Base-by-base conservation (phyloP, 2,329 filamentous ascomycete species). In the Alternaria postmessia region DNA sequence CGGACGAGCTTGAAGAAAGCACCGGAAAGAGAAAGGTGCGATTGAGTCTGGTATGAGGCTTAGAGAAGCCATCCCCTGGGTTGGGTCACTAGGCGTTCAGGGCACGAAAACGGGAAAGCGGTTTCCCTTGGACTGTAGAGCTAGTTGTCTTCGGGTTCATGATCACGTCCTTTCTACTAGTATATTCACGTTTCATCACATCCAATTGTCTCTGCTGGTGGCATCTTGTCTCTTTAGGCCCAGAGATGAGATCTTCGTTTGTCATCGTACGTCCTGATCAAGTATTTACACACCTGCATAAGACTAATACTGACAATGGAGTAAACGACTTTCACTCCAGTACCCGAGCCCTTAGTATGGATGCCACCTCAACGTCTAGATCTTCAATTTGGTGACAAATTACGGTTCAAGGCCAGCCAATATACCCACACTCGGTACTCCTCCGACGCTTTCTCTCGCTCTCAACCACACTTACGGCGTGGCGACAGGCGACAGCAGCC, bases 11-110 rank as follows among this genome's bases (percentile, higher is more conserved):
- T 83, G 95, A 99, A 78, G 92, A 96, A 81, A 88, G 88, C 61
- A 97, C 94, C n/a, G 95, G 95, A 57, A 99, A 98, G 89, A 88
- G 95, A 66, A 94, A 92, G 67, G 91, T 94, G 22, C 93, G 89
- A 84, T 86, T 95, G 84, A 88, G 75, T 18, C 67, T 84, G 58
- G 73, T 83, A 18, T 83, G 59, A 72, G 63, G n/a, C 24, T 24
- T 4, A 41, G 30, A 14, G 32, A 42, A 36, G 42, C 28, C 26
- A 34, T 8, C 7, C 14, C 7, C 42, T 34, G 38, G 22, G 14
- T 51, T 6, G 51, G 42, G 42, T 24, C 30, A 18, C 44, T 28
- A 46, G 42, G 41, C 41, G 26, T 54, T 9, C 18, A 44, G 7
- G 24, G 42, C 49, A 41, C 36, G 22, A 41, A 41, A 41, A 24